These are phyloP conservation scores for Gossypium anomalum DNA, from an alignment of 345 rosid species.

Conservation along the genomic window DNA sequence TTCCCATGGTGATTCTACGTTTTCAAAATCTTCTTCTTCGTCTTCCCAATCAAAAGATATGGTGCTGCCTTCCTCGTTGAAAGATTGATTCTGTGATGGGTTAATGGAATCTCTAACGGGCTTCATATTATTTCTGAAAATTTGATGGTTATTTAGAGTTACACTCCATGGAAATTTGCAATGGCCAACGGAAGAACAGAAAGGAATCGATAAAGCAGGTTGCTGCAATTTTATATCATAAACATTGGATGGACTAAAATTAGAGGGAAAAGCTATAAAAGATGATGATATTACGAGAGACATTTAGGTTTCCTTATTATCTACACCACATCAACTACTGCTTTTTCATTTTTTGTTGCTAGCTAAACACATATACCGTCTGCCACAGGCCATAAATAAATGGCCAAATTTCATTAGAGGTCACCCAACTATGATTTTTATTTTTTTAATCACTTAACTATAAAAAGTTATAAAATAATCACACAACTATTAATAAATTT, in stretches of 20 bases:
- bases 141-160: conserved; percentile 6
- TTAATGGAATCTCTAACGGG: conserved; percentile 26
- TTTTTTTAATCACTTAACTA: no score
- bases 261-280: conserved; percentile 22
- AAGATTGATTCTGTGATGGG: conserved; percentile 21
- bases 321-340: no score
- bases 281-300: conserved; percentile 33
- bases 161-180: conserved; percentile 12
- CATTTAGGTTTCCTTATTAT: conserved; percentile 28
- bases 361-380: no score
- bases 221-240: conserved; percentile 15
- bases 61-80: conserved; percentile 17
- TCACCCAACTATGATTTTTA: no score
- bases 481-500: no score
- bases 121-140: conserved; percentile 17
- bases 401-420: no score
- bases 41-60: conserved; percentile 56
- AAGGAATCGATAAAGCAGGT: conserved; percentile 14
- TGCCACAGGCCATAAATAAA: no score
- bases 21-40: conserved; percentile 37
- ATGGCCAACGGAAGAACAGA: conserved; percentile 7
- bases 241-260: conserved; percentile 9
- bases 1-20: conserved; percentile 77
- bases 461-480: no score
- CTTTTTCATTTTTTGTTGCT: no score